A percentile compares a stretch with the other conserved stretches of the same genome.
Conservation (phyloP, 2,329 filamentous ascomycete genomes). For the Knufia petricola region DNA sequence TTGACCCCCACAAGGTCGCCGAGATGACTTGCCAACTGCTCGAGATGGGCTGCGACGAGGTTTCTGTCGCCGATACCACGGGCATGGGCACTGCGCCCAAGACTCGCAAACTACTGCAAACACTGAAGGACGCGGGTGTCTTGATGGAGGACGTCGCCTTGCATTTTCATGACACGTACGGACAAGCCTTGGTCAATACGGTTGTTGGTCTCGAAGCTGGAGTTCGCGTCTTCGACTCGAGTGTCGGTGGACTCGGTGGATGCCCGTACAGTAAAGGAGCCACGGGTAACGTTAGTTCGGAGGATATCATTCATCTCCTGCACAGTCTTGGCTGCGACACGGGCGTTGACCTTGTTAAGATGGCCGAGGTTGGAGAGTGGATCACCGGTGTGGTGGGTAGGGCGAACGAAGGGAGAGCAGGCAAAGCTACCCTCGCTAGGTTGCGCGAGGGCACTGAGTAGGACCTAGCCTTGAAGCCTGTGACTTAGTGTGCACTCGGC, state of each 20-base stretch:
- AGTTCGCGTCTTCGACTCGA: slow-evolving; percentile 53
- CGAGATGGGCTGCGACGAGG: slow-evolving; percentile 57
- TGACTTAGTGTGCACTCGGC: no score
- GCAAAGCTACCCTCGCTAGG: slow-evolving; percentile 41
- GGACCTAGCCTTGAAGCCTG: background rate
- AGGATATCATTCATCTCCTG: slow-evolving; percentile 52
- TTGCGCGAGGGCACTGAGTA: slow-evolving; percentile 18
- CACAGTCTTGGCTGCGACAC: slow-evolving; percentile 53
- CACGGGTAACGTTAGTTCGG: slow-evolving; percentile 56
- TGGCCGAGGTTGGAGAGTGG: slow-evolving; percentile 48
- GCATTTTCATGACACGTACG: slow-evolving; percentile 60
- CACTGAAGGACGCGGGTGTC: slow-evolving; percentile 51
- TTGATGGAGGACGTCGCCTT: slow-evolving; percentile 50
- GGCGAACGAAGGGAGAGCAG: slow-evolving; percentile 44
- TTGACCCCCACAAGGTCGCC: slow-evolving; percentile 50
- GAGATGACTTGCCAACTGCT: slow-evolving; percentile 51
- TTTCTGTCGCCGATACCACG: slow-evolving; percentile 57
- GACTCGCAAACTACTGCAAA: slow-evolving; percentile 48
- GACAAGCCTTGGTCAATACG: slow-evolving; percentile 54
- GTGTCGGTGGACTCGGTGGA: slow-evolving; percentile 54
- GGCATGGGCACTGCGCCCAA: slow-evolving; percentile 58
- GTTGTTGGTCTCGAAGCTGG: slow-evolving; percentile 54
- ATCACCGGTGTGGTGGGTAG: slow-evolving; percentile 46
- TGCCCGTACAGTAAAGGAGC: slow-evolving; percentile 58
- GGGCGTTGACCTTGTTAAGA: slow-evolving; percentile 47